Base-by-base conservation (phyloP, 805 yeast genomes). In the Yarrowia sp. region DNA sequence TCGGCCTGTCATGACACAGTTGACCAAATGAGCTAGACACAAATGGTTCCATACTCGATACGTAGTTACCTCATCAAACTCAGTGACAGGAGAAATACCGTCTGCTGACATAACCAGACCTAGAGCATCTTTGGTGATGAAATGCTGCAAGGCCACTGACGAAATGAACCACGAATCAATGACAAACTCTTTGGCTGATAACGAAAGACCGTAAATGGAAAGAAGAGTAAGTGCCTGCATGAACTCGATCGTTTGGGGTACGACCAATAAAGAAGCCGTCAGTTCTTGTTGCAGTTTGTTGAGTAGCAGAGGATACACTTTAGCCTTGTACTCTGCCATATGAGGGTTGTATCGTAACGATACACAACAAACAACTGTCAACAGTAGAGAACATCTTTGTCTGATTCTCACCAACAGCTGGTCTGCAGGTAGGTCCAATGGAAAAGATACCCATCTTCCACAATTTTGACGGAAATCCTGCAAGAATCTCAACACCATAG, bases 401-500 rank as follows among this genome's bases (percentile, higher is more conserved):
- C 71, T 66, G 45, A 88, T 78, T 38, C 81, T 73, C 5, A 78
- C 80, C 9, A 87, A 76, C 22, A 89, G 75, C 39, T 76, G 77
- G 17, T 76, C 80, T 0, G 86, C 80, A 4, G 85, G 72, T 39
- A 82, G 71, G 13, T 76, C 77, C 35, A 81, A 81, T 0, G 92
- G 91, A 60, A 89, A 84, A 64, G 89, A 84, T 3, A 88, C 85
- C 96, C 96, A 89, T 35, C 90, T 79, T 4, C 92, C 90, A 71
- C 86, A 89, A 70, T 87, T 81, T 57, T 85, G 83, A 47, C 88
- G 77, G 72, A 89, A 89, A 53, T 81, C 82, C 63, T 79, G 80
- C 68, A 89, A 74, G 43, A 88, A 74, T 15, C 78, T 77, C 7
- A 80, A 68, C 0, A 84, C 84, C 68, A 86, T 85, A 2, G 75